Conservation (phyloP, 2,329 filamentous ascomycete genomes). For the Truncatella angustata region DNA sequence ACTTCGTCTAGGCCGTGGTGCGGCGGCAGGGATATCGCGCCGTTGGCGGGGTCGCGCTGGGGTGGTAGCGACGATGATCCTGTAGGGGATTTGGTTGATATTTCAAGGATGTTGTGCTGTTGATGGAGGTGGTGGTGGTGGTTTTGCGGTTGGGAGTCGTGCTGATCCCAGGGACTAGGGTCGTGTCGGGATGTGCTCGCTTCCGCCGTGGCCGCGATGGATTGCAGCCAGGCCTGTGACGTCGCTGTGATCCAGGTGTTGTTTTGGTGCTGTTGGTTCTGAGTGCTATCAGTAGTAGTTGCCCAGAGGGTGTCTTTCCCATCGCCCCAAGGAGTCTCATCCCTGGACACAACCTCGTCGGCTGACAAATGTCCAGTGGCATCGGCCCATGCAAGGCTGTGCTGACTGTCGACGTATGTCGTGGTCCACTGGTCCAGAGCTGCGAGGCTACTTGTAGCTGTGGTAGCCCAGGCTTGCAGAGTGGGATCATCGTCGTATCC, state of each 20-base stretch:
- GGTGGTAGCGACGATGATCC: neutral
- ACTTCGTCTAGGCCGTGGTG: neutral
- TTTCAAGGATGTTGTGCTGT: neutral
- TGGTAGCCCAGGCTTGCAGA: constrained; percentile 12
- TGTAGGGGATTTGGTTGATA: neutral
- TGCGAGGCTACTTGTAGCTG: constrained; percentile 1
- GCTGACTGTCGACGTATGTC: constrained; percentile 9
- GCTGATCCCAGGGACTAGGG: neutral
- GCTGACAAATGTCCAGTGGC: neutral
- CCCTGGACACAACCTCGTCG: neutral
- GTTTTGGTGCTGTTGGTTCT: neutral
- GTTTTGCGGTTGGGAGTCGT: neutral
- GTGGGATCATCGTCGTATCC: constrained; percentile 12
- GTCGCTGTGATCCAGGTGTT: constrained; percentile 2
- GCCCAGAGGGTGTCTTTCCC: constrained; percentile 13
- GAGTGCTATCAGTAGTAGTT: neutral
- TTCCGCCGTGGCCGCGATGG: constrained; percentile 3
- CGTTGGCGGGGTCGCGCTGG: neutral
- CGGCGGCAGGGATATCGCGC: neutral
- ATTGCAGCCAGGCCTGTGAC: constrained; percentile 4
- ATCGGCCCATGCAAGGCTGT: constrained; percentile 6
- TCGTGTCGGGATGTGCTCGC: neutral
- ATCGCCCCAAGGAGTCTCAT: constrained; percentile 9
- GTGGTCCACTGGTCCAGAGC: constrained; percentile 13
- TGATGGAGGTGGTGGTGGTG: neutral